These are phyloP conservation scores for Aspergillus sp. DNA, from an alignment of 2,329 filamentous ascomycete genomes.

Conservation along the genomic window DNA sequence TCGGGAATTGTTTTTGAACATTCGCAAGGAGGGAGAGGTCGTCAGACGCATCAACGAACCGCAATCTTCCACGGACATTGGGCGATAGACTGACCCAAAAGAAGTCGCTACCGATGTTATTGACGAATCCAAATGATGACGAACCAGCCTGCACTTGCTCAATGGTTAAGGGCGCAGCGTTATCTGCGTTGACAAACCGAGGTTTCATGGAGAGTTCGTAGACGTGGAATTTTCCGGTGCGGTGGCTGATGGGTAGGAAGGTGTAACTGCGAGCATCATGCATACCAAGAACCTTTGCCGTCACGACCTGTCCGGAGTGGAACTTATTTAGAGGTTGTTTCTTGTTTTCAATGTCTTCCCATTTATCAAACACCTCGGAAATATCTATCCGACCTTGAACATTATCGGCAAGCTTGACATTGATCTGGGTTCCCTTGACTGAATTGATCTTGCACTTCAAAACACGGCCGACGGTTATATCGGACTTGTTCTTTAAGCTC, in stretches of 20 bases:
- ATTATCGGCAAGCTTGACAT: conserved; percentile 83
- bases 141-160: conserved; percentile 72
- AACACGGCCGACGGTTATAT: conserved; percentile 70
- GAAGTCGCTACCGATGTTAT: conserved; percentile 77
- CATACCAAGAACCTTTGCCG: conserved; percentile 77
- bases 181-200: conserved; percentile 53
- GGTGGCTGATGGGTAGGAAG: conserved; percentile 88
- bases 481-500: conserved; percentile 63
- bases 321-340: conserved; percentile 79
- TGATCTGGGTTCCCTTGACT: conserved; percentile 87
- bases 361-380: conserved; percentile 84
- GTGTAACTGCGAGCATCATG: conserved; percentile 88
- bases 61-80: conserved; percentile 79
- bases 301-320: conserved; percentile 66
- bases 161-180: conserved; percentile 66
- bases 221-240: conserved; percentile 72
- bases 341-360: conserved; percentile 80
- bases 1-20: conserved; percentile 75
- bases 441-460: conserved; percentile 78
- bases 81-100: conserved; percentile 92
- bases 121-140: conserved; percentile 79
- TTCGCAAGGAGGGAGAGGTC: conserved; percentile 78
- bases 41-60: conserved; percentile 80
- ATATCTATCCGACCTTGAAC: conserved; percentile 91
- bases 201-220: conserved; percentile 85